Evolutionary conservation across 768 basidiomycete species (phyloP), one percentile per base, ranked within the genome.

Genomic region (Calocybe cyanea): DNA sequence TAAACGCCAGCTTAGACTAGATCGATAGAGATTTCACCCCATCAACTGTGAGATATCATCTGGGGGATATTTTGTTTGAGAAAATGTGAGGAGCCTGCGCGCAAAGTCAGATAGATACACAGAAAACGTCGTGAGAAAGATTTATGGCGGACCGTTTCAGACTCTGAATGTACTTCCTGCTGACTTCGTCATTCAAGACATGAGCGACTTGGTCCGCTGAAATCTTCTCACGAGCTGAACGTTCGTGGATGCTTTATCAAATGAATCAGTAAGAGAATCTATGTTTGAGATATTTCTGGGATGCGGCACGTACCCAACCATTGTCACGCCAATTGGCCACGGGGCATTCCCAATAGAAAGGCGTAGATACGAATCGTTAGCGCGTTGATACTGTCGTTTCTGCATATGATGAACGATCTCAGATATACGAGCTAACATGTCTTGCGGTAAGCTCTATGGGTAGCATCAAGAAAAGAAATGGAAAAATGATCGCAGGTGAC

Each of bases 321-420:
- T 95, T 50, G 96, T 99, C 7, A 99, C 96, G 34, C 96, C 96
- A 58, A 99, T 99, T 1, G 96, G 96, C 96, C 96, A 99, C 2
- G 96, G 94, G 0, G 96, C 95, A 57, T 96, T 99, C 25, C 96
- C 96, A 52, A 99, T 99, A 4, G 91, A 93, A 31, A 99, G 72
- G 6, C 96, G 87, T 18, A 99, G 80, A 63, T 99, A 99, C 0
- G 94, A 86, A 61, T 99, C 96, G 57, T 98, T 99, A 2, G 96
- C 95, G 44, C 75, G 79, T 63, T 97, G 92, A 56, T 99, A 99
- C 63, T 94, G 83, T 21, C 96, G 85, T 53, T 80, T 86, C 63
- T 99, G 96, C 92, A 96, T 95, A 66, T 92, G 70, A 59, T 97
- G 88, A 6, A 97, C 88, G 43, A 99, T 94, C 65, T 99, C 94